Evolutionary conservation across 768 basidiomycete species (phyloP), one percentile per base, ranked within the genome.

Genomic region (Termitomyces sp.): DNA sequence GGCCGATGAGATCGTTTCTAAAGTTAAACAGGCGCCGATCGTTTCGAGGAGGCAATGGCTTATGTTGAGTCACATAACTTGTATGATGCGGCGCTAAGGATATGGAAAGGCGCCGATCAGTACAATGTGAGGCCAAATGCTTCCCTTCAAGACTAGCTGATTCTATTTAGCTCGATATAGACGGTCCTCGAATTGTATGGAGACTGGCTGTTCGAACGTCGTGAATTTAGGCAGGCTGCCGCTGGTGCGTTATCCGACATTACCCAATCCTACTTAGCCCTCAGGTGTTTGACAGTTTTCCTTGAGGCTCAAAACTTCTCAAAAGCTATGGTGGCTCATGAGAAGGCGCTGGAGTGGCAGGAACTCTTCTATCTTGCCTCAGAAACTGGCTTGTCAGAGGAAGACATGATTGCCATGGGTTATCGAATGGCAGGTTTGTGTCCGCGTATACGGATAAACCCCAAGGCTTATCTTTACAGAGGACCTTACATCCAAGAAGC

Each of bases 301-400:
- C 68, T 80, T 0, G 81, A 91, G 59, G 91, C 89, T 8, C 67
- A 71, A 4, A 75, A 81, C 51, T 70, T 74, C 1, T 65, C 75
- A 5, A 93, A 92, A 57, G 92, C 95, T 1, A 85, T 99, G 81
- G 76, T 87, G 9, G 86, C 95, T 0, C 84, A 94, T 63, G 95
- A 98, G 68, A 87, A 85, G 54, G 88, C 89, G 0, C 73, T 93
- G 32, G 82, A 88, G 52, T 99, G 96, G 96, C 85, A 88, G 63
- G 93, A 95, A 60, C 74, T 97, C 0, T 98, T 99, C 68, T 85
- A 90, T 24, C 72, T 97, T 26, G 88, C 88, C 2, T 62, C 80
- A 21, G 75, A 74, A 26, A 76, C 80, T 46, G 71, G 77, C 2
- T 62, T 82, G 10, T 56, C 75, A 0, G 70, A 71, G 28, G 84